Conservation (phyloP, 2,329 filamentous ascomycete genomes). For the Colletotrichum agaves region DNA sequence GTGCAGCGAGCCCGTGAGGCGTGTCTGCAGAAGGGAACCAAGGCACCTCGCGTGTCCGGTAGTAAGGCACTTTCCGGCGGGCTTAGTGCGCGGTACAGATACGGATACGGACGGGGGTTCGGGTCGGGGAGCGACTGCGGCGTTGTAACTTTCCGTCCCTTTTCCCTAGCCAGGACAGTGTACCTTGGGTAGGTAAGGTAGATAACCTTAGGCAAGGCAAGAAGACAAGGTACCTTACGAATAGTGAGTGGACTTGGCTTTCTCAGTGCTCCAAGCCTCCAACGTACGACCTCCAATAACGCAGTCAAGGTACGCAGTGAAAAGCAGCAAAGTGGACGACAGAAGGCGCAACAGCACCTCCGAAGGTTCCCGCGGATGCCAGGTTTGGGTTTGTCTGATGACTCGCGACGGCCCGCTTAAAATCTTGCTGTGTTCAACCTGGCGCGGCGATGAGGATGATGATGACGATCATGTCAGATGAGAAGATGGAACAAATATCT, state of each 20-base stretch:
- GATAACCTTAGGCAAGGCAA: too few relatives aligned
- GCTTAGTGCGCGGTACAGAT: neutral
- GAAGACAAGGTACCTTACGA: neutral
- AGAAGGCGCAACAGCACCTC: conserved; percentile 20
- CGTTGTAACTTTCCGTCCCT: neutral
- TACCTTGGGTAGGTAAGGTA: too few relatives aligned
- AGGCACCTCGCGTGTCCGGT: neutral
- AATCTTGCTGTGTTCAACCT: conserved; percentile 16
- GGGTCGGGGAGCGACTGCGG: conserved; percentile 8
- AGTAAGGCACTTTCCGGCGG: neutral
- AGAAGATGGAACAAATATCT: neutral
- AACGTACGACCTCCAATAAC: too few relatives aligned
- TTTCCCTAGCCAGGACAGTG: too few relatives aligned
- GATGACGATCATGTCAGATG: neutral
- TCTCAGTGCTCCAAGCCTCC: neutral
- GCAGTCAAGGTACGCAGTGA: too few relatives aligned
- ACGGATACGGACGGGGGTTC: conserved; percentile 28
- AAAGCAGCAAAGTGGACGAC: neutral
- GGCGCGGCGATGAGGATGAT: conserved; percentile 1
- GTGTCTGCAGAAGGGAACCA: neutral
- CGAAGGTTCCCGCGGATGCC: conserved; percentile 33
- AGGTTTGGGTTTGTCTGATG: conserved; percentile 30
- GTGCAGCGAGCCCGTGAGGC: conserved; percentile 1
- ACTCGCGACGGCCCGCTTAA: conserved; percentile 36
- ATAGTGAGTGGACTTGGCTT: neutral